Conservation (phyloP, 1,284 basidiomycete genomes). For the Hemileia vastatrix region DNA sequence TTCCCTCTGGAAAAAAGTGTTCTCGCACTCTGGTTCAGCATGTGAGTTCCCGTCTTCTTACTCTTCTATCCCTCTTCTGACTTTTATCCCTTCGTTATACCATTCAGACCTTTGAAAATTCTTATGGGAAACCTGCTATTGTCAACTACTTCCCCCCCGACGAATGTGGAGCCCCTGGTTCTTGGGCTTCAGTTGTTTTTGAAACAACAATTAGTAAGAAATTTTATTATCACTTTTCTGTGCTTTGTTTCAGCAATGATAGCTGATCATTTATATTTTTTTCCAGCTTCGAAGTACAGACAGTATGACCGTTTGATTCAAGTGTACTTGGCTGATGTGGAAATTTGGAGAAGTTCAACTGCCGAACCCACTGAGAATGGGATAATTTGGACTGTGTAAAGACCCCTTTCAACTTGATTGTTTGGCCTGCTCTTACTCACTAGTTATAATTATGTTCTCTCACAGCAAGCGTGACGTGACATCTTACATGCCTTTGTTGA, state of each 20-base stretch:
- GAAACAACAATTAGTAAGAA: slow-evolving; percentile 12
- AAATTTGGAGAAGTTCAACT: slow-evolving; percentile 23
- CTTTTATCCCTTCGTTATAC: too few relatives aligned
- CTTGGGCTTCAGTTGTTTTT: slow-evolving; percentile 22
- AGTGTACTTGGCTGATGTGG: neutral
- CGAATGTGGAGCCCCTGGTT: slow-evolving; percentile 7
- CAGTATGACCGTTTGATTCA: slow-evolving; percentile 21
- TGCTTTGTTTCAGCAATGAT: neutral
- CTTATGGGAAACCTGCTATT: slow-evolving; percentile 8
- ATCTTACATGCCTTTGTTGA: slow-evolving; percentile 16
- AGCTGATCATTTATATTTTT: neutral
- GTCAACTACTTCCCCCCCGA: slow-evolving; percentile 3
- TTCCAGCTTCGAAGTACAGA: slow-evolving; percentile 4
- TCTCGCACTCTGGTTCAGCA: too few relatives aligned
- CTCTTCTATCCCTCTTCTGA: too few relatives aligned
- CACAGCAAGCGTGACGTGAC: slow-evolving; percentile 11
- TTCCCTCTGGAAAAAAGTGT: too few relatives aligned
- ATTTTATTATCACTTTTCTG: neutral
- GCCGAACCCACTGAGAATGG: slow-evolving; percentile 16
- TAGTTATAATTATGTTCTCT: neutral
- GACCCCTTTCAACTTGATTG: neutral
- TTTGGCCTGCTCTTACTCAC: neutral
- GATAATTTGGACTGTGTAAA: slow-evolving; percentile 21
- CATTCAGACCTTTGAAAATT: slow-evolving; percentile 15
- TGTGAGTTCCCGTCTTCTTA: too few relatives aligned